Base-by-base conservation (phyloP, 306 rosid species). In the Betula pendula region DNA sequence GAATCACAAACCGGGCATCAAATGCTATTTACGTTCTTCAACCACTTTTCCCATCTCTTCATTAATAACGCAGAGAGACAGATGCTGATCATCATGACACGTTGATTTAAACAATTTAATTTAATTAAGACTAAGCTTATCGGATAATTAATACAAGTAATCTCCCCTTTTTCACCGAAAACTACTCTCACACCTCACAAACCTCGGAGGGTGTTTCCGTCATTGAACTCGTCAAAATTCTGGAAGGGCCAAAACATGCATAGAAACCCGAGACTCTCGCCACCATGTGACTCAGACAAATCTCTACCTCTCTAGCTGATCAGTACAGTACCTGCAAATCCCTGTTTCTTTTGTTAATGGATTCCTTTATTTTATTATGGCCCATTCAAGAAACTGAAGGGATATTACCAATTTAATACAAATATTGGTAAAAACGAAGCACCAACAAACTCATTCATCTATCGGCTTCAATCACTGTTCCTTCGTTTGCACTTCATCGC, bases 401-500 rank as follows among this genome's bases (percentile, higher is more conserved):
- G 27, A 40, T 60, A 16, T 59, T 43, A 44, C 75, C 16, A 75
- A 31, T 72, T 76, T 8, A 44, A 6, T 20, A 60, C 7, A 20
- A 71, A 31, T 72, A 73, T 59, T 77, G 22, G 27, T 74, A 86
- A 87, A 81, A 89, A 80, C 82, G 86, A 90, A 86, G 80, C 82
- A 14, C 83, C 81, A 89, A 83, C 93, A 83, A 87, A 88, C 83
- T 53, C 86, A 43, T n/a, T n/a, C n/a, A n/a, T n/a, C n/a, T 35
- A 2, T 72, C 80, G n/a, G 72, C 72, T 2, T 73, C 85, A 19
- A 75, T 85, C 88, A 31, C 74, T 79, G 77, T 87, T 87, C 78
- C 97, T 92, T 95, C n/a, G 24, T 31, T 70, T 84, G 84, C 75
- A 95, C 97, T 89, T 85, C 86, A 80, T 58, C 70, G 40, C 79